phyloP scores from a whole-genome alignment of 139 green algal species.

The Asterochloris erici region DNA sequence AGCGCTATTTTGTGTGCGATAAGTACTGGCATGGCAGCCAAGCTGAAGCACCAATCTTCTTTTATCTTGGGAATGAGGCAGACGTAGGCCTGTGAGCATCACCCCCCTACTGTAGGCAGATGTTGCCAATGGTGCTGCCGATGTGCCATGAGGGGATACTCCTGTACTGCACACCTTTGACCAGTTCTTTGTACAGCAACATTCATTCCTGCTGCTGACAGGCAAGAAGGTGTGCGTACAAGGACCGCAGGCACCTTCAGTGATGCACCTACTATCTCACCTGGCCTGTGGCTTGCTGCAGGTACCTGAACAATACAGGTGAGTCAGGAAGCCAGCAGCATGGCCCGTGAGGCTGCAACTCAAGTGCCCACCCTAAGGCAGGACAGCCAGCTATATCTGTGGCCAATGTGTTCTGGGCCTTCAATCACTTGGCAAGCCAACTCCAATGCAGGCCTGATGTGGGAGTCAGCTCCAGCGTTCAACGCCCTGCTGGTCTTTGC shows the following conservation, averaged over 20 bases:
- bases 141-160: too few relatives aligned
- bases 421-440: conserved; percentile 28
- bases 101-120: neutral
- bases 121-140: too few relatives aligned
- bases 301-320: conserved; percentile 58
- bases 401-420: too few relatives aligned
- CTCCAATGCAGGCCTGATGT: conserved; percentile 67
- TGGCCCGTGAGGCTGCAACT: too few relatives aligned
- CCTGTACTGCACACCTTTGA: too few relatives aligned
- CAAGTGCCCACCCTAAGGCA: too few relatives aligned
- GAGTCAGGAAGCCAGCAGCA: too few relatives aligned
- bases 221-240: neutral
- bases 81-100: conserved; percentile 66
- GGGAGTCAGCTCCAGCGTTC: conserved; percentile 41
- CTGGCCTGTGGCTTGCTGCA: conserved; percentile 5
- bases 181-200: neutral
- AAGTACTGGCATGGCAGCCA: conserved; percentile 44
- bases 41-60: conserved; percentile 66
- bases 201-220: neutral
- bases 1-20: conserved; percentile 80
- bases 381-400: too few relatives aligned
- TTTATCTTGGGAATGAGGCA: conserved; percentile 89
- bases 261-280: neutral
- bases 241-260: neutral
- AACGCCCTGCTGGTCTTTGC: conserved; percentile 49